Base-by-base conservation (phyloP, 352 stramenopile genomes). In the Globisporangium okanoganense region DNA sequence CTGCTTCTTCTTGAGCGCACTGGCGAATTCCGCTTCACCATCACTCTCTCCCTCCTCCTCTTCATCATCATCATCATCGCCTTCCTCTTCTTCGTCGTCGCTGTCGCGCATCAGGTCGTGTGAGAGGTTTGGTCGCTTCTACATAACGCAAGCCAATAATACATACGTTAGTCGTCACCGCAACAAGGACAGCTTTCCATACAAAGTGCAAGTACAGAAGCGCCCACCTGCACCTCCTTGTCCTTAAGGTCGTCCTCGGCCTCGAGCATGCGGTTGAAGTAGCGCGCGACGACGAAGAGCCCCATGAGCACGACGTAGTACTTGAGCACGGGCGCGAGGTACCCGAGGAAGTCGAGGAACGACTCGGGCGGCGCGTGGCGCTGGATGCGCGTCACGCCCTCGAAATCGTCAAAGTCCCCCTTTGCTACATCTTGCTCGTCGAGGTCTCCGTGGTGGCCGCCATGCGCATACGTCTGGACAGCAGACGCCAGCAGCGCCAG, bases 301-400 rank as follows among this genome's bases (percentile, higher is more conserved):
- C 75, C 65, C 20, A 90, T 51, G 12, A 93, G 62, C 48, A 85
- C 66, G 43, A 78, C 64, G 59, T 91, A 93, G 69, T 91, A 91
- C 75, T 93, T 91, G 53, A 81, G 31, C 59, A 93, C 76, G n/a
- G 83, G 83, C 54, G 75, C 64, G 8, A 93, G 51, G 20, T 79
- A 53, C 62, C 65, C 62, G 22, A 65, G 49, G 58, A 90, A 87
- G 22, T 91, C 81, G 48, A 85, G 66, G 6, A 89, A 57, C 54
- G 81, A 78, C 27, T 75, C 68, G 9, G 78, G 65, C 24, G 78
- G 62, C 60, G 68, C 66, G 24, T 62, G 52, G 35, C 13, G 27
- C 27, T 51, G 24, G 14, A 65, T 10, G 13, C 14, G 41, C 50
- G 24, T 43, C 58, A 18, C 27, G 29, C 40, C 50, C 27, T 53